Conservation (phyloP, 2,329 filamentous ascomycete species). For the Seiridium cupressi region DNA sequence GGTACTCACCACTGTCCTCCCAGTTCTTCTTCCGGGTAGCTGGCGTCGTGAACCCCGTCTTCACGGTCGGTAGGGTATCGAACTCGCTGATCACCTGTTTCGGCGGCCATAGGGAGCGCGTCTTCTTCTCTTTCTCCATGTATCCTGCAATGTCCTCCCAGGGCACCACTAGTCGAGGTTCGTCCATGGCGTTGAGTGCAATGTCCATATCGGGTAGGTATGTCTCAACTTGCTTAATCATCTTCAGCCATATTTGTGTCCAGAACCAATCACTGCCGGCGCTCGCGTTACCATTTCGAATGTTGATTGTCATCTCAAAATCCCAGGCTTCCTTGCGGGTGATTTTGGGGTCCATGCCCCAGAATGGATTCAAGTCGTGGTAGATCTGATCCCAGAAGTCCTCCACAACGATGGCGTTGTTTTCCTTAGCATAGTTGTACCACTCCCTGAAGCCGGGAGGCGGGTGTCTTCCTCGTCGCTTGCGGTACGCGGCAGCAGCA, state of each 20-base stretch:
- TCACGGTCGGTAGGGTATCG: constrained; percentile 37
- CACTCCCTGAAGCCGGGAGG: constrained; percentile 48
- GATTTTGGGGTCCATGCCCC: constrained; percentile 45
- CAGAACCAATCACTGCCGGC: constrained; percentile 56
- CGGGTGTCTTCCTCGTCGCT: constrained; percentile 45
- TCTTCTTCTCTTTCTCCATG: constrained; percentile 51
- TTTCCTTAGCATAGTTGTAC: constrained; percentile 41
- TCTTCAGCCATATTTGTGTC: constrained; percentile 54
- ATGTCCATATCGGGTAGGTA: constrained; percentile 67
- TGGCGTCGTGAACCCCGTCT: constrained; percentile 31
- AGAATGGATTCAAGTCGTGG: constrained; percentile 52
- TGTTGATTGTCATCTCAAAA: constrained; percentile 61
- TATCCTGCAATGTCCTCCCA: constrained; percentile 59
- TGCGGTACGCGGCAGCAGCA: constrained; percentile 44
- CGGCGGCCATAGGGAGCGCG: constrained; percentile 39
- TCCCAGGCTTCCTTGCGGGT: constrained; percentile 52
- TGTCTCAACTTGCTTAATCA: constrained; percentile 52
- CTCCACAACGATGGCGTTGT: constrained; percentile 42
- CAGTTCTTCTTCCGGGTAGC: constrained; percentile 41
- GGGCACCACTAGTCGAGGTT: constrained; percentile 61
- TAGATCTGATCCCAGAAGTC: constrained; percentile 53
- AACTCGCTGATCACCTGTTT: constrained; percentile 44
- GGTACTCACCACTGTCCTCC: constrained; percentile 47
- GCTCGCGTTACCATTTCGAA: constrained; percentile 51
- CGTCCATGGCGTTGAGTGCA: constrained; percentile 65